phyloP scores from a whole-genome alignment of 139 green algal species.

The Chlamydomonas urium region DNA sequence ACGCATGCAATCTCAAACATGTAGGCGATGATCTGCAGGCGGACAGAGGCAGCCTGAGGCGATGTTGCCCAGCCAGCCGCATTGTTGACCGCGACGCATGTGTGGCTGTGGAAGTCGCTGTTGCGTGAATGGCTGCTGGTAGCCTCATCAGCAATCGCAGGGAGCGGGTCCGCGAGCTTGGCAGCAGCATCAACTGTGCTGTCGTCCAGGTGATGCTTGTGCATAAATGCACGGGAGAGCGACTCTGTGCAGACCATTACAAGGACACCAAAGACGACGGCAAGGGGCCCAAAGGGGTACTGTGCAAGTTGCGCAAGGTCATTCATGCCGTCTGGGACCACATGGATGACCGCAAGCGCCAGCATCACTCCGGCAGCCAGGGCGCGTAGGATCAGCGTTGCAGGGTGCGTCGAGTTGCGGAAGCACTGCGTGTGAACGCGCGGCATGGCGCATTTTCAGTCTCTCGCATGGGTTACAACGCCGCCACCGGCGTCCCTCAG shows the following conservation, averaged over 20 bases:
- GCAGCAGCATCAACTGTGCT: no score
- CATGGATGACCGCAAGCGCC: slow-evolving; percentile 30
- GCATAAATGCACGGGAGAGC: neutral
- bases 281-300: no score
- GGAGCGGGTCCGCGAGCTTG: no score
- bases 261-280: neutral
- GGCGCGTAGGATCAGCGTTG: neutral
- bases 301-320: slow-evolving; percentile 2
- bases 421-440: neutral
- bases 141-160: no score
- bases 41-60: neutral
- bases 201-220: no score
- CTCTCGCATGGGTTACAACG: no score
- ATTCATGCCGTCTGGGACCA: slow-evolving; percentile 16
- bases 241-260: neutral
- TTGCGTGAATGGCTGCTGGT: no score
- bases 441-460: no score
- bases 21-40: slow-evolving; percentile 13
- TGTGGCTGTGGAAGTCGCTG: neutral
- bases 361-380: slow-evolving; percentile 25
- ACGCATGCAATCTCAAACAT: slow-evolving; percentile 25
- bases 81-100: neutral
- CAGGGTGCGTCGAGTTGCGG: neutral
- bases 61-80: neutral
- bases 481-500: neutral